phyloP scores from a whole-genome alignment of 306 rosid genomes.

The Citrullus colocynthis region DNA sequence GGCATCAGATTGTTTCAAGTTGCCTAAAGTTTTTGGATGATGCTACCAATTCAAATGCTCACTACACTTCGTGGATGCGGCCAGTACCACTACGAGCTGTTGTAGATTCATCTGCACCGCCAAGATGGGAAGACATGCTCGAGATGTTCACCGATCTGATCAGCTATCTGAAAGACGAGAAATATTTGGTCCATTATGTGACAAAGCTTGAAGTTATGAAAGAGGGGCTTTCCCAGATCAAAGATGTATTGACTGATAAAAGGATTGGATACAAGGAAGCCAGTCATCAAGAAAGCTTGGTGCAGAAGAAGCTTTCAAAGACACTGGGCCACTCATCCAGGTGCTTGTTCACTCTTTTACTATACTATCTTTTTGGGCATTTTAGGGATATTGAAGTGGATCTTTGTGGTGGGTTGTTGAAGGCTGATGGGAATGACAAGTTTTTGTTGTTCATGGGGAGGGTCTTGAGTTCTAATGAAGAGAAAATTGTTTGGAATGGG shows the following conservation, averaged over 20 bases:
- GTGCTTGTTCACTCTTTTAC: constrained; percentile 71
- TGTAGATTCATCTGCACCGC: constrained; percentile 20
- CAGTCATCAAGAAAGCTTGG: constrained; percentile 49
- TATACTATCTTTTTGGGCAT: constrained; percentile 49
- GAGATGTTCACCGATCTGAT: constrained; percentile 70
- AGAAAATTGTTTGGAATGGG: constrained; percentile 52
- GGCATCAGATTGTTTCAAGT: constrained; percentile 53
- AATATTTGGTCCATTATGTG: constrained; percentile 24
- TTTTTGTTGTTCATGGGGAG: constrained; percentile 62
- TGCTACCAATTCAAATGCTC: constrained; percentile 18
- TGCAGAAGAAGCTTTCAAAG: constrained; percentile 69
- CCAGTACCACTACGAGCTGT: constrained; percentile 32
- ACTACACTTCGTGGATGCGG: constrained; percentile 69
- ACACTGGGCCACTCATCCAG: constrained; percentile 68
- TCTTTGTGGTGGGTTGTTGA: constrained; percentile 50
- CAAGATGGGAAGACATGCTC: constrained; percentile 73
- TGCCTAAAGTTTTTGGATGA: constrained; percentile 51
- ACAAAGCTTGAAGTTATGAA: constrained; percentile 61
- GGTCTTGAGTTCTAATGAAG: constrained; percentile 60
- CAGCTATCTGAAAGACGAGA: constrained; percentile 37
- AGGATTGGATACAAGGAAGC: constrained; percentile 61
- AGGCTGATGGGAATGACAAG: constrained; percentile 19
- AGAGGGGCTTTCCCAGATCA: constrained; percentile 76
- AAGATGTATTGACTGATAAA: constrained; percentile 47
- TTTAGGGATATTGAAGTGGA: constrained; percentile 67